Conservation (phyloP, 2,329 filamentous ascomycete genomes). For the Colletotrichum kahawae region DNA sequence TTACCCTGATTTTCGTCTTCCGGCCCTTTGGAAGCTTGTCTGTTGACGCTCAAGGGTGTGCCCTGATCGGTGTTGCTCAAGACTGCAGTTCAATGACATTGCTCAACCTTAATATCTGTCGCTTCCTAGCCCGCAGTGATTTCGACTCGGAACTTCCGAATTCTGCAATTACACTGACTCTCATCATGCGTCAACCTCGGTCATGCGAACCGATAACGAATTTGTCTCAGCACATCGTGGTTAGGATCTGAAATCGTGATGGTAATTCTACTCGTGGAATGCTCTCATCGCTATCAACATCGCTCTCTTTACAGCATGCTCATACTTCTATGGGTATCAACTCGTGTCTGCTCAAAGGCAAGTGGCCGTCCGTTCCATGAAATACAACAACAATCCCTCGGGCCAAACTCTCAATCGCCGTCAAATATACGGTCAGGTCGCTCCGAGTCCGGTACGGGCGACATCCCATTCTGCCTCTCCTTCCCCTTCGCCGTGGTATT, state of each 20-base stretch:
- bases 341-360: not conserved
- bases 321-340: not conserved
- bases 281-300: not conserved
- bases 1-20: not conserved
- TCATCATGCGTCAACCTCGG: not conserved
- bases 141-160: not conserved
- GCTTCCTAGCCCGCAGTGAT: not conserved
- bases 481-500: not conserved
- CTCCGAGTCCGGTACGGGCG: not conserved
- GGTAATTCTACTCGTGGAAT: not conserved
- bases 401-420: not conserved
- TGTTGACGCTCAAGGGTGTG: not conserved
- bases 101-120: not conserved
- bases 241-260: not conserved
- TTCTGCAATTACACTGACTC: not conserved
- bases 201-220: not conserved
- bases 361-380: not conserved
- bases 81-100: not conserved
- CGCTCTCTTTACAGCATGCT: not conserved
- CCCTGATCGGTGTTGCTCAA: not conserved
- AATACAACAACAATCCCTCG: not conserved
- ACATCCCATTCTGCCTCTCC: not conserved
- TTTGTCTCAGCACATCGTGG: not conserved
- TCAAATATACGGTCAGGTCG: conserved; percentile 12
- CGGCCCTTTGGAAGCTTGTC: not conserved